Percentiles rank a stretch among this genome's conserved stretches.
Conservation (phyloP, 495 filamentous ascomycete genomes). For the Penicillium turbatum region DNA sequence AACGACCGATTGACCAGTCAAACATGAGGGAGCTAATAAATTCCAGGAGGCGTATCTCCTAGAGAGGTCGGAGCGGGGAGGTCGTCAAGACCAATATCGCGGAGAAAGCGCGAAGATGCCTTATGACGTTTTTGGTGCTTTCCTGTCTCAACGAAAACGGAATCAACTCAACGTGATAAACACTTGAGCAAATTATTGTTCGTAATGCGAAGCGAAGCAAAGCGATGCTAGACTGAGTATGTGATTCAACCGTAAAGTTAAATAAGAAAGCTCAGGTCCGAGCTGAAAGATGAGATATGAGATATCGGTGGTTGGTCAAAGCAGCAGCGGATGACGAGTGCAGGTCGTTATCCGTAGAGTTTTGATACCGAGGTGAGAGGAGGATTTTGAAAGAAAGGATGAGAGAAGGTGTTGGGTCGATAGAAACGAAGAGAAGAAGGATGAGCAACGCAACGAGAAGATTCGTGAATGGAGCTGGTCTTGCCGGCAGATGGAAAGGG, state of each 20-base stretch:
- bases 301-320: constrained; percentile 27
- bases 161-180: constrained; percentile 16
- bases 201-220: neutral
- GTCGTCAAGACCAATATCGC: constrained; percentile 34
- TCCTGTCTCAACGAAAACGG: constrained; percentile 30
- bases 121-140: constrained; percentile 46
- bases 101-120: constrained; percentile 36
- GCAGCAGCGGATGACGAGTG: constrained; percentile 43
- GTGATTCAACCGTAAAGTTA: constrained; percentile 10
- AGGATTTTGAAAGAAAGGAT: constrained; percentile 13
- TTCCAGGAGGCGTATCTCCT: constrained; percentile 33
- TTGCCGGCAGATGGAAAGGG: constrained; percentile 20
- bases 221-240: constrained; percentile 9
- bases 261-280: constrained; percentile 14
- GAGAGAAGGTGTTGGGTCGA: constrained; percentile 10
- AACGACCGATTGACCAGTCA: constrained; percentile 32
- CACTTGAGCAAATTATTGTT: neutral
- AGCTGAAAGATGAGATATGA: constrained; percentile 22
- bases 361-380: constrained; percentile 17
- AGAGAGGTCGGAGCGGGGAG: constrained; percentile 23
- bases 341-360: constrained; percentile 43
- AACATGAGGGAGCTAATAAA: constrained; percentile 43
- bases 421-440: constrained; percentile 19
- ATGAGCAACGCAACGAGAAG: constrained; percentile 23
- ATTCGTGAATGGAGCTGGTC: constrained; percentile 30